These are phyloP conservation scores for Ceratobasidium theobromae DNA, from an alignment of 1,284 basidiomycete genomes.

Conservation along the genomic window DNA sequence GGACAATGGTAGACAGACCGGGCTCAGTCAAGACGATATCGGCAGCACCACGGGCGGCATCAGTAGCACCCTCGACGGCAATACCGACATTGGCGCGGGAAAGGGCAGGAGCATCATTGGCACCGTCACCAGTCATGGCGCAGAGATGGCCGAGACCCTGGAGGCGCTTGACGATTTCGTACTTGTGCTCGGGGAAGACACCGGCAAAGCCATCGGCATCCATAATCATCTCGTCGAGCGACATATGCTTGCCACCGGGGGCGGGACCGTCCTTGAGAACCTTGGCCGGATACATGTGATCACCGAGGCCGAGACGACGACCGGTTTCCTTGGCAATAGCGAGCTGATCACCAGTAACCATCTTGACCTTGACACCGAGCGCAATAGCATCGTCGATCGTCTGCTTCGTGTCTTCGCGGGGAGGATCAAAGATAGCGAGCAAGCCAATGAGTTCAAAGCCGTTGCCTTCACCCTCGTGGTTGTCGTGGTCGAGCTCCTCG, in stretches of 20 bases:
- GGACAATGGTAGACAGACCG: slow-evolving; percentile 94
- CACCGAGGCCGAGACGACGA: slow-evolving; percentile 92
- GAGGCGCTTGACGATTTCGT: slow-evolving; percentile 88
- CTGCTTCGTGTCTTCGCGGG: slow-evolving; percentile 97
- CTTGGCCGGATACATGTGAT: slow-evolving; percentile 97
- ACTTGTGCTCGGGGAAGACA: slow-evolving; percentile 97
- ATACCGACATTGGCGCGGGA: slow-evolving; percentile 96
- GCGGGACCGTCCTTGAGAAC: slow-evolving; percentile 89
- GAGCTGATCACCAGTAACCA: slow-evolving; percentile 99
- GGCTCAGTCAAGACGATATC: slow-evolving; percentile 95
- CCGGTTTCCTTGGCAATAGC: slow-evolving; percentile 99
- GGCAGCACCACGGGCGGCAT: slow-evolving; percentile 92
- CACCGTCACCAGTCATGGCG: slow-evolving; percentile 96
- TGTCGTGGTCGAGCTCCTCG: slow-evolving; percentile 86
- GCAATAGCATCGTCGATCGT: slow-evolving; percentile 96
- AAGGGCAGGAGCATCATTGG: slow-evolving; percentile 92
- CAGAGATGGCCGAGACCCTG: slow-evolving; percentile 87
- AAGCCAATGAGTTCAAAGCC: slow-evolving; percentile 98
- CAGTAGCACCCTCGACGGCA: slow-evolving; percentile 94
- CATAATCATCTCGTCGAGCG: slow-evolving; percentile 91
- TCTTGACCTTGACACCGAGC: slow-evolving; percentile 98
- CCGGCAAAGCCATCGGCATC: slow-evolving; percentile 91
- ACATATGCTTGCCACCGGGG: slow-evolving; percentile 72
- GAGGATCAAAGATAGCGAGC: slow-evolving; percentile 96
- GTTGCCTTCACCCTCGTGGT: slow-evolving; percentile 82